Percentiles rank a stretch among this genome's conserved stretches.
Evolutionary conservation across 2,329 filamentous ascomycete genomes (phyloP).

Genomic region (Capronia americana): DNA sequence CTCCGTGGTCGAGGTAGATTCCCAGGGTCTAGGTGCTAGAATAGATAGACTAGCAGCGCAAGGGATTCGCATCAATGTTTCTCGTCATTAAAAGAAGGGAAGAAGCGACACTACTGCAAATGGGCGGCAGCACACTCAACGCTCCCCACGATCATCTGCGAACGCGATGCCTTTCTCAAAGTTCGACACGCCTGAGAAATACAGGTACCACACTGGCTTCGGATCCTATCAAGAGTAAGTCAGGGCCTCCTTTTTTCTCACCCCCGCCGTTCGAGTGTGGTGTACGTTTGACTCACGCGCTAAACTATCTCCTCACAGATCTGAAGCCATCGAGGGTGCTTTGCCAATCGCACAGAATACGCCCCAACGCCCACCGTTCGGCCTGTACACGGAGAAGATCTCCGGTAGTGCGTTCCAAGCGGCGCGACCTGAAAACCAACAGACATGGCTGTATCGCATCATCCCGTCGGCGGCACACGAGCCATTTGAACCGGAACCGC

Average conservation of each 20-base stretch:
- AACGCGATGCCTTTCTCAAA: slow-evolving; percentile 65
- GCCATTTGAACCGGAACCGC: slow-evolving; percentile 53
- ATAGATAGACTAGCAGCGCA: background rate
- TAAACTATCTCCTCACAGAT: slow-evolving; percentile 54
- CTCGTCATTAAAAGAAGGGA: background rate
- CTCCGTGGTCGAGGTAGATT: no score
- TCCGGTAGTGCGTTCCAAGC: slow-evolving; percentile 75
- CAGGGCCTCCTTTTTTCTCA: background rate
- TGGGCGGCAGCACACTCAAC: background rate
- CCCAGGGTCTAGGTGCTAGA: background rate
- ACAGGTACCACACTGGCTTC: slow-evolving; percentile 79
- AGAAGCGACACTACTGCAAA: background rate
- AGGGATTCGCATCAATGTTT: background rate
- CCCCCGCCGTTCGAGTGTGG: background rate
- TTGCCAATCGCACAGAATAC: slow-evolving; percentile 78
- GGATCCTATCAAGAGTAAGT: slow-evolving; percentile 75
- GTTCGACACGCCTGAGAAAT: slow-evolving; percentile 68
- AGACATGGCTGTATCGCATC: slow-evolving; percentile 75
- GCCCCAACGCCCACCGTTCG: slow-evolving; percentile 77
- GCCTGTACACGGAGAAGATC: slow-evolving; percentile 81
- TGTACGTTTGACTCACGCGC: background rate
- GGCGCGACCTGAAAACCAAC: slow-evolving; percentile 70
- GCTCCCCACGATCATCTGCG: background rate
- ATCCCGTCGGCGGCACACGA: slow-evolving; percentile 67
- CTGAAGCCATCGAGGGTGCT: slow-evolving; percentile 77